These are phyloP conservation scores for Xerocomus potaroensis DNA, from an alignment of 768 basidiomycete genomes.

Conservation along the genomic window DNA sequence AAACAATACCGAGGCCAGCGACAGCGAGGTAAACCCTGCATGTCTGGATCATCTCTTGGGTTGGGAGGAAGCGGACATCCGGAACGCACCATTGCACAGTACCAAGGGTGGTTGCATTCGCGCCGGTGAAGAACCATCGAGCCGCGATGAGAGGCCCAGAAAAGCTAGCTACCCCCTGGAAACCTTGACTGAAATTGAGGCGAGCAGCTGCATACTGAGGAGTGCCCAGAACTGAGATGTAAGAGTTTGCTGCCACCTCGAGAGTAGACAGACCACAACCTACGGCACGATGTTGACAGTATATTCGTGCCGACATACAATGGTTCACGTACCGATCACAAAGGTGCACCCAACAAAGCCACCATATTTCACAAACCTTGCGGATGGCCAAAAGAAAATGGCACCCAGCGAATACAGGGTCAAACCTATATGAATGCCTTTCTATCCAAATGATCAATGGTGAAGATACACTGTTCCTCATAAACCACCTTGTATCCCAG, in stretches of 20 bases:
- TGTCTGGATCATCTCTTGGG: not conserved
- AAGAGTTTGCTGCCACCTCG: constrained; percentile 78
- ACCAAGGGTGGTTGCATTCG: constrained; percentile 54
- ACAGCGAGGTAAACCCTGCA: constrained; percentile 62
- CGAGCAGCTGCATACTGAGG: constrained; percentile 70
- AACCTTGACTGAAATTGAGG: constrained; percentile 76
- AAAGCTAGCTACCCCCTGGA: constrained; percentile 73
- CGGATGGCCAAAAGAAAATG: constrained; percentile 77
- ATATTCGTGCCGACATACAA: not conserved
- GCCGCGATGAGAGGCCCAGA: constrained; percentile 72
- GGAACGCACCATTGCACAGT: constrained; percentile 59
- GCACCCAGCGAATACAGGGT: constrained; percentile 60
- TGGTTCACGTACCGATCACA: constrained; percentile 46
- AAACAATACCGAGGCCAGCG: constrained; percentile 54
- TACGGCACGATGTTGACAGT: constrained; percentile 12
- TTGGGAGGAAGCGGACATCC: not conserved
- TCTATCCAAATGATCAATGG: constrained; percentile 26
- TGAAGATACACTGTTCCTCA: not conserved
- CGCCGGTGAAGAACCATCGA: constrained; percentile 67
- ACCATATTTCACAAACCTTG: constrained; percentile 60
- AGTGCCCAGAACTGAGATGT: constrained; percentile 64
- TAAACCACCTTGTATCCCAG: constrained; percentile 59
- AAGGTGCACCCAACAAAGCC: constrained; percentile 75
- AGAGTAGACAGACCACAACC: constrained; percentile 64
- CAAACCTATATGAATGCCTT: constrained; percentile 61